These are phyloP conservation scores for Geum urbanum DNA, from an alignment of 306 rosid species.

Conservation along the genomic window DNA sequence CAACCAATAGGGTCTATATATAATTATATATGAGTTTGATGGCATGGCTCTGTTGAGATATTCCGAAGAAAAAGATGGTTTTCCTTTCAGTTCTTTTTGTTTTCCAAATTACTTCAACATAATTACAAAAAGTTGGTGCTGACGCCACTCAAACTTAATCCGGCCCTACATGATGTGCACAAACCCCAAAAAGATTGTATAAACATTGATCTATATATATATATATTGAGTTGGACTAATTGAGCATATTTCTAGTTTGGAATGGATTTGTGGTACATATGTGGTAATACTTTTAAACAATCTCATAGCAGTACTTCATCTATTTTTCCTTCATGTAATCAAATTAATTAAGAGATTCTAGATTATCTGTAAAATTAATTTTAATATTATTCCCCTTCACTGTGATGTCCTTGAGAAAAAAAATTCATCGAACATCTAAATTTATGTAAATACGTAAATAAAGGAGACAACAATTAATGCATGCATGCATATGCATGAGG, in stretches of 20 bases:
- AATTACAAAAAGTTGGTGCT: constrained; percentile 34
- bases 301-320: too few species aligned
- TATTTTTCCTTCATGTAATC: too few species aligned
- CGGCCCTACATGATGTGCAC: constrained; percentile 22
- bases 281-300: too few species aligned
- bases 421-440: too few species aligned
- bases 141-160: constrained; percentile 31
- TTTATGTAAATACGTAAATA: too few species aligned
- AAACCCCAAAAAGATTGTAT: neutral
- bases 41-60: constrained; percentile 13
- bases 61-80: constrained; percentile 7
- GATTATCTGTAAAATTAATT: too few species aligned
- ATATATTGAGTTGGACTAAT: neutral
- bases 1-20: constrained; percentile 31
- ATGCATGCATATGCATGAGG: too few species aligned
- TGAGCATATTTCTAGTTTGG: neutral
- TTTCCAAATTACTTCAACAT: constrained; percentile 30
- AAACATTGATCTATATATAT: neutral
- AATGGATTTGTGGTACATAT: neutral
- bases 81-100: constrained; percentile 6
- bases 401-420: too few species aligned
- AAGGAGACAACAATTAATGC: too few species aligned
- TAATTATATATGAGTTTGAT: constrained; percentile 21
- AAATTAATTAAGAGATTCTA: neutral
- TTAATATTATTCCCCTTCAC: too few species aligned